A percentile compares a stretch with the other conserved stretches of the same genome.
Evolutionary conservation across 257 asterid species (phyloP).

Genomic region (Cinchona pubescens): DNA sequence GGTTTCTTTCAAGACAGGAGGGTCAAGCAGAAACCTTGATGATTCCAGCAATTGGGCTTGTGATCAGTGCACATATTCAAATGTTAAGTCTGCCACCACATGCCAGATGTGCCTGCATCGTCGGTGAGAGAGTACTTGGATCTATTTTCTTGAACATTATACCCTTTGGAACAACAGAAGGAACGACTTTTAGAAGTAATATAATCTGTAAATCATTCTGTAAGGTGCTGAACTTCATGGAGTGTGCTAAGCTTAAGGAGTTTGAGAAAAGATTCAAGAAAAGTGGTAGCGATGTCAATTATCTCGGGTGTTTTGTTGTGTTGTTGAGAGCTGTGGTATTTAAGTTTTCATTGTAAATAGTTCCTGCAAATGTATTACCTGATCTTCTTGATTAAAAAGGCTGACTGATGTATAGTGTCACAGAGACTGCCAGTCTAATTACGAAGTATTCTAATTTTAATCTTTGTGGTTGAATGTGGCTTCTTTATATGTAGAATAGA

Average conservation of each 20-base stretch:
- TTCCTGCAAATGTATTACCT: background rate
- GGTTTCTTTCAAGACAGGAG: conserved; percentile 43
- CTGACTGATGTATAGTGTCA: no score
- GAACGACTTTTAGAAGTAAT: background rate
- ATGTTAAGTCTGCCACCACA: conserved; percentile 34
- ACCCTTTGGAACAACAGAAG: background rate
- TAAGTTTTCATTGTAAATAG: conserved; percentile 8
- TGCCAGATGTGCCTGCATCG: conserved; percentile 55
- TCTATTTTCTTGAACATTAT: background rate
- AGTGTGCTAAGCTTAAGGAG: background rate
- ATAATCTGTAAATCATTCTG: background rate
- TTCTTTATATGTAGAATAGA: background rate
- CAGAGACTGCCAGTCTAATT: background rate
- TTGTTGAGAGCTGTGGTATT: background rate
- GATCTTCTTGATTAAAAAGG: background rate
- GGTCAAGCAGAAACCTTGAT: conserved; percentile 42
- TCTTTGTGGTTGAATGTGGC: background rate
- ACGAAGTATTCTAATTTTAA: background rate
- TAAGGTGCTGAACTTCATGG: background rate
- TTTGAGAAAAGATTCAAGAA: background rate
- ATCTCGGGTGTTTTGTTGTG: background rate
- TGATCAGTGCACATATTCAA: conserved; percentile 55
- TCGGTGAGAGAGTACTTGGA: conserved; percentile 26
- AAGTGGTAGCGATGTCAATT: background rate
- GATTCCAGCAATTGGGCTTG: conserved; percentile 65